A percentile compares a stretch with the other conserved stretches of the same genome.
Conservation (phyloP, 495 filamentous ascomycete genomes). For the Acidomyces sp. region DNA sequence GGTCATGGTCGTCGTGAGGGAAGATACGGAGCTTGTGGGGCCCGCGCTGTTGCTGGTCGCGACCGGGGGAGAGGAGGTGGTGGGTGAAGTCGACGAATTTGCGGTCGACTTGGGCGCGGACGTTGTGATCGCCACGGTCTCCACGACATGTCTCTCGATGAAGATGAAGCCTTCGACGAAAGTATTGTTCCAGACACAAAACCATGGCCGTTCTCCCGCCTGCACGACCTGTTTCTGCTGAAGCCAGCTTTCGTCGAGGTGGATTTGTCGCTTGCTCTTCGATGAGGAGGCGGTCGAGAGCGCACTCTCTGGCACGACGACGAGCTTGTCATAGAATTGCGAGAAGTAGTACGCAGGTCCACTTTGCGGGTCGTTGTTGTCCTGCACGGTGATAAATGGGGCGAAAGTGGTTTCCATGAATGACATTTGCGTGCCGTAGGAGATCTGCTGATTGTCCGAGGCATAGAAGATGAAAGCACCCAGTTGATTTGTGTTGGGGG, state of each 20-base stretch:
- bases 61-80: background rate
- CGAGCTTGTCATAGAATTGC: constrained; percentile 62
- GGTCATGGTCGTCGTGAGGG: constrained; percentile 8
- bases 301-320: constrained; percentile 52
- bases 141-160: constrained; percentile 28
- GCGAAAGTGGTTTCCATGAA: constrained; percentile 40
- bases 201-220: constrained; percentile 62
- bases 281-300: background rate
- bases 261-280: constrained; percentile 14
- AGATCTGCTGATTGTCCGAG: constrained; percentile 5
- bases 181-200: constrained; percentile 78
- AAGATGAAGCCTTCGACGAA: constrained; percentile 75
- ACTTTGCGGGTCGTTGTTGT: constrained; percentile 44
- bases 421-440: constrained; percentile 53
- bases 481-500: constrained; percentile 33
- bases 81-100: constrained; percentile 5
- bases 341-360: constrained; percentile 69
- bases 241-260: constrained; percentile 7
- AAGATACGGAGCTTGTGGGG: constrained; percentile 1
- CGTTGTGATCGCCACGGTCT: background rate
- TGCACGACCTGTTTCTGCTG: constrained; percentile 30
- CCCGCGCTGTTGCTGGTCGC: constrained; percentile 3
- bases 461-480: constrained; percentile 13
- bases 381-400: constrained; percentile 47
- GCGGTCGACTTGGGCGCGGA: constrained; percentile 42